phyloP scores from a whole-genome alignment of 768 basidiomycete genomes.

The Lenzites betulinus region DNA sequence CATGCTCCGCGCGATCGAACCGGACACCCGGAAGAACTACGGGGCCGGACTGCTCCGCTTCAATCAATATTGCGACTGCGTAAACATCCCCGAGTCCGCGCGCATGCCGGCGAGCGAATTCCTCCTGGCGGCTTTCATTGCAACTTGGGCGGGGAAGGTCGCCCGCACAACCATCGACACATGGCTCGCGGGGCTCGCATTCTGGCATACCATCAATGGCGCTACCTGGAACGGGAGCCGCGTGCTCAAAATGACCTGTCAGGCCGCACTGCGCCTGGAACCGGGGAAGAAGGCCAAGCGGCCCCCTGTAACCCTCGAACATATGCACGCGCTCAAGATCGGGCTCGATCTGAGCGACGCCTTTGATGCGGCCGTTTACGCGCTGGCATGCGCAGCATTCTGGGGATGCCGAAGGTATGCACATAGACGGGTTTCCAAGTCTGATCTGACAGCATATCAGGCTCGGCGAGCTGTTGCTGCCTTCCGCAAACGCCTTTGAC shows the following conservation, averaged over 20 bases:
- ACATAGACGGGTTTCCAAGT: too few species aligned
- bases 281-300: too few species aligned
- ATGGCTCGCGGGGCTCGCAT: too few species aligned
- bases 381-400: slow-evolving; percentile 37
- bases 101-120: slow-evolving; percentile 34
- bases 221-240: too few species aligned
- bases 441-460: too few species aligned
- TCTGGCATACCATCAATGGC: too few species aligned
- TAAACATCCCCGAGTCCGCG: slow-evolving; percentile 32
- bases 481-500: slow-evolving; percentile 1
- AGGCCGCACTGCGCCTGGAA: too few species aligned
- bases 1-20: background rate
- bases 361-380: slow-evolving; percentile 40
- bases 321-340: too few species aligned
- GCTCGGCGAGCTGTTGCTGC: slow-evolving; percentile 18
- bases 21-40: slow-evolving; percentile 25
- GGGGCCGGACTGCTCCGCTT: slow-evolving; percentile 37
- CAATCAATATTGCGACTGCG: slow-evolving; percentile 40
- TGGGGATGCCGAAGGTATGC: slow-evolving; percentile 31
- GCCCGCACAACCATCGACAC: too few species aligned
- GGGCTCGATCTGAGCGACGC: slow-evolving; percentile 30
- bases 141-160: too few species aligned
- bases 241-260: too few species aligned
- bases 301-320: too few species aligned
- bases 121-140: slow-evolving; percentile 33